Evolutionary conservation across 73 alveolate genomes (phyloP), one percentile per base, ranked within the genome.

Genomic region (Paramecium sonneborni): DNA sequence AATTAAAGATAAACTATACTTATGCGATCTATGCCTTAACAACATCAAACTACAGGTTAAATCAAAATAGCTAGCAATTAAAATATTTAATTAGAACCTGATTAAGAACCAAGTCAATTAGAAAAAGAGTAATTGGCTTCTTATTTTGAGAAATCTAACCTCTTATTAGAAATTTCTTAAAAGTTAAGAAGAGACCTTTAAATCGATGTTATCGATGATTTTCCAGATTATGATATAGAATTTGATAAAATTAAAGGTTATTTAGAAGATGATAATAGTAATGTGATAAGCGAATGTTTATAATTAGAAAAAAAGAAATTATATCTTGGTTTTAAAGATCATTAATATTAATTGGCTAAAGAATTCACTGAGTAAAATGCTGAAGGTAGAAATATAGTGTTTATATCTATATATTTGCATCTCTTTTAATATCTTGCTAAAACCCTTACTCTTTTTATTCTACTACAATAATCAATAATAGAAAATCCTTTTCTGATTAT

Each of bases 201-300:
- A 35, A 38, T 74, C 12, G 87, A 74, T 32, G 32, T 32, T 1
- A 43, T 74, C 0, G 87, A 74, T 10, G 87, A 74, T 32, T 74
- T 35, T 32, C 87, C 87, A 14, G 87, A 74, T 32, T 74, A 74
- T 35, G 87, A 74, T 21, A 74, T 74, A 12, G 87, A 74, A 21
- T 28, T n/a, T 7, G 87, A 74, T 35, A 74, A 74, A 74, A 43
- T 74, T 9, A 74, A 74, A 74, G 37, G 39, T 3, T 74, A 74
- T n/a, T 74, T 74, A 30, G 87, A 74, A 6, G 87, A 74, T 32
- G 87, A 74, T 15, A 74, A 38, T 4, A 21, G 46, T 30, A 74
- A 21, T 35, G 68, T 52, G 32, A 21, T 30, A 30, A 35, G 56
- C 2, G 87, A 74, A 38, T 21, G 55, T 15, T 74, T 74, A 74